Conservation (phyloP, 257 asterid species). For the Capsicum chinense region DNA sequence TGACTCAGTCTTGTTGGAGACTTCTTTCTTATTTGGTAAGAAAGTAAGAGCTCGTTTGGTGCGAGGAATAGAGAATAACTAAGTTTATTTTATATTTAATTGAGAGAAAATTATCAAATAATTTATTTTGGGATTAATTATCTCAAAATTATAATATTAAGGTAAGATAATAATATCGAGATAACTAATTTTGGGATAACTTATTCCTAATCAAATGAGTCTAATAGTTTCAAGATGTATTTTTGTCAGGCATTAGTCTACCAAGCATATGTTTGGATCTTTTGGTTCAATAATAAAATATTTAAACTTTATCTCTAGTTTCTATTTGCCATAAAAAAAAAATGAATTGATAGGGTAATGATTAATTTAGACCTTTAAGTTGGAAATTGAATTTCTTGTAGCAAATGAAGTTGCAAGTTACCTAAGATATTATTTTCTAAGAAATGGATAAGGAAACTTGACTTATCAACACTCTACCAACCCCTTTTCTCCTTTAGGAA, state of each 20-base stretch:
- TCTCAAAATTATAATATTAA: no score
- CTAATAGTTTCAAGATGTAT: background rate
- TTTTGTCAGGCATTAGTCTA: background rate
- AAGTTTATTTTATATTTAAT: no score
- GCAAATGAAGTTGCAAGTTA: slow-evolving; percentile 25
- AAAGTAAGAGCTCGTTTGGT: no score
- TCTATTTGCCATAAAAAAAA: background rate
- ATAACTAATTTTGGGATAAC: no score
- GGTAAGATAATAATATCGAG: no score
- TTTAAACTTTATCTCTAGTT: background rate
- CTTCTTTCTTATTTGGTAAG: background rate
- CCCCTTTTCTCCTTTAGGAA: background rate
- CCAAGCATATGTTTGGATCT: background rate
- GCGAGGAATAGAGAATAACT: no score
- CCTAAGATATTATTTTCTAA: slow-evolving; percentile 16
- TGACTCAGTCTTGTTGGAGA: background rate
- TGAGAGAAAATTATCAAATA: no score
- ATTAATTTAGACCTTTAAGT: background rate
- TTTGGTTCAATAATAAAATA: background rate
- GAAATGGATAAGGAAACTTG: background rate
- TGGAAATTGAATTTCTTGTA: background rate
- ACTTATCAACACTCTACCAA: background rate
- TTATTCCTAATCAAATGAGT: no score
- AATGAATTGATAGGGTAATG: background rate
- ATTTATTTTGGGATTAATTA: no score